Evolutionary conservation across 2,329 filamentous ascomycete species (phyloP), one percentile per base, ranked within the genome.

Genomic region (Byssoonygena ceratinophila): DNA sequence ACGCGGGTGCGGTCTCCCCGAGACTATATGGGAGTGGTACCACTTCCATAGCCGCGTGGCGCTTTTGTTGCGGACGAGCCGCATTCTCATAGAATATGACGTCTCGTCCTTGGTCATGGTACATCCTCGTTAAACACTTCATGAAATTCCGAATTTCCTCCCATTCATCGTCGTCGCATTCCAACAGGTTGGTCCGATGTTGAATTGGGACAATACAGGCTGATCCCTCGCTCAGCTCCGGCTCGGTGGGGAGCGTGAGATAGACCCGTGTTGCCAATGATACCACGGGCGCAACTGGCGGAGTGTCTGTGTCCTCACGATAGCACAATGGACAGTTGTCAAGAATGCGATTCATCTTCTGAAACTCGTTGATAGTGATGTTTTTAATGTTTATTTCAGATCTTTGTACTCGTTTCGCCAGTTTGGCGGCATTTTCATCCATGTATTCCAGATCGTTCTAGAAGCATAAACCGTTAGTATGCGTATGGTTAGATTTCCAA

Each of bases 131-230:
- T 18, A 98, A 76, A 54, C 82, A 85, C 73, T 98, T 98, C 91
- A 97, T 97, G 66, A 98, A 98, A 68, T 98, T 98, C 60, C 92
- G 85, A 4, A 98, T 84, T 69, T 98, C 92, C 65, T 98, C 92
- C 94, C 94, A 98, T 67, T 98, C 92, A 64, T 98, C 92, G 64
- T 98, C 91, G 68, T 97, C 91, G 68, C 92, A 98, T 68, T 96
- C 91, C n/a, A 98, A 74, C 0, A 98, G 80, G 66, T 97, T 98
- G 22, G 77, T 82, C 49, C 84, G 83, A 66, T 98, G 92, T 60
- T 89, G 81, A 20, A 92, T 81, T 4, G 92, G 92, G 2, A 90
- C 88, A 56, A 98, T 92, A 53, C 92, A 83, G 5, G 90, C 87
- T 46, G 89, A 85, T 43, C 87, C 87, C 46, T 86, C 78, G 59